Base-by-base conservation (phyloP, 805 yeast species). In the Candida insectorum region DNA sequence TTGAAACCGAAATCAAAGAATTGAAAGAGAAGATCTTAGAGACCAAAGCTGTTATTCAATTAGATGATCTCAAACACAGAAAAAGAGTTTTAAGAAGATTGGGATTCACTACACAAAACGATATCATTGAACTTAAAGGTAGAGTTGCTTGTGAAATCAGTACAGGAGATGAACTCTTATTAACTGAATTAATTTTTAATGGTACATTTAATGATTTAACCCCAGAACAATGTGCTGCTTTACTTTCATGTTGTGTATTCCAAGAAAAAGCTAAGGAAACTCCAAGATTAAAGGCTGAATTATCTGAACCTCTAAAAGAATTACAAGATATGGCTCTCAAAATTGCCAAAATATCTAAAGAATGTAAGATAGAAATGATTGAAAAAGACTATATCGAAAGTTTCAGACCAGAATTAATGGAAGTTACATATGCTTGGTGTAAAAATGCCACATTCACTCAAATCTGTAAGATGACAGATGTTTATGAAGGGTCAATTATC, bases 381-480 rank as follows among this genome's bases (percentile, higher is more conserved):
- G 97, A 91, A 54, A 86, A 87, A 51, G 97, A 89, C 37, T 93
- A 93, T 53, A 83, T 93, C 25, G 96, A 88, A 54, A 73, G 83
- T 17, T 94, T 93, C 68, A 79, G 95, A 61, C 82, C 88, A 13
- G 96, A 93, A 54, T 71, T 93, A 41, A 91, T 93, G 97, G 97
- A 89, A 56, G 97, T 93, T 32, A 96, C 93, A 1, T 87, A 67
- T 58, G 85, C 91, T 30, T 93, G 99, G 99, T 87, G 96, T 58
- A 81, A 83, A 54, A 97, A 97, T 13, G 96, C 96, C 5, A 69
- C 93, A 0, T 93, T 93, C 60, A 91, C 97, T 0, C 96, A 91
- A 56, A 91, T 93, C 43, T 91, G 97, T 66, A 91, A 91, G 60
- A 88, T 93, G 96, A 93, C 98, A 0, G 98, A 93, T 54, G 97